Conservation (phyloP, 2,329 filamentous ascomycete species). For the Colletotrichum agaves region DNA sequence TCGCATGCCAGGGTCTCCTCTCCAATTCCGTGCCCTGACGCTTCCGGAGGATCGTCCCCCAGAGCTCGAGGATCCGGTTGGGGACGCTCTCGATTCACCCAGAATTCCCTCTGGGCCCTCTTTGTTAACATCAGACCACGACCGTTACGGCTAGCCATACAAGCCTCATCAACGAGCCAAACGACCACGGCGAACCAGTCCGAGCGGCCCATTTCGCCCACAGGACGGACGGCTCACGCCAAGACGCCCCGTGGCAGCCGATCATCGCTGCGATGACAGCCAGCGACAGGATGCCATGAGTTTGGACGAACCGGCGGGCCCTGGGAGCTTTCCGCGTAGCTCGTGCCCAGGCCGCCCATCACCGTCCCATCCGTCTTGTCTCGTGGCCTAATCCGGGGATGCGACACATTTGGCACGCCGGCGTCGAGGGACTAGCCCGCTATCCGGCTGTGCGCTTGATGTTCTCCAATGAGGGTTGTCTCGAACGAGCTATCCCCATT, state of each 20-base stretch:
- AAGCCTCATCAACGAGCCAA: not conserved
- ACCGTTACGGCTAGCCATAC: not conserved
- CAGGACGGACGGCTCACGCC: not conserved
- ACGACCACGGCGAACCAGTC: not conserved
- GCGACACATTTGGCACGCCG: constrained; percentile 4
- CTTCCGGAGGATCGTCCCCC: constrained; percentile 23
- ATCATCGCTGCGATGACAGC: constrained; percentile 6
- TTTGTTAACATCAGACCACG: constrained; percentile 18
- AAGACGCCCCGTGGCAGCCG: not conserved
- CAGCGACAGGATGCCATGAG: not conserved
- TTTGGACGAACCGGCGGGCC: not conserved
- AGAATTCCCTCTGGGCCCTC: not conserved
- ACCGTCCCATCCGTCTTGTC: not conserved
- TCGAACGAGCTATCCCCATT: not conserved
- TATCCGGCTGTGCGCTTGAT: not conserved
- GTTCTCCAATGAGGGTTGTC: not conserved
- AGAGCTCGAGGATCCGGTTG: not conserved
- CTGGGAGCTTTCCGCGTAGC: not conserved
- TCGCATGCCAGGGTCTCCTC: not conserved
- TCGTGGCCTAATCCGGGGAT: constrained; percentile 26
- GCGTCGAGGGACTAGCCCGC: constrained; percentile 7
- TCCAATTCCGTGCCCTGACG: constrained; percentile 3
- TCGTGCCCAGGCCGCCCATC: not conserved
- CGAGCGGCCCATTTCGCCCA: constrained; percentile 7
- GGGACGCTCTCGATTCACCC: constrained; percentile 20